A percentile compares a stretch with the other conserved stretches of the same genome.
Evolutionary conservation across 768 basidiomycete species (phyloP).

Genomic region (Lanmaoa pseudosensibilis): DNA sequence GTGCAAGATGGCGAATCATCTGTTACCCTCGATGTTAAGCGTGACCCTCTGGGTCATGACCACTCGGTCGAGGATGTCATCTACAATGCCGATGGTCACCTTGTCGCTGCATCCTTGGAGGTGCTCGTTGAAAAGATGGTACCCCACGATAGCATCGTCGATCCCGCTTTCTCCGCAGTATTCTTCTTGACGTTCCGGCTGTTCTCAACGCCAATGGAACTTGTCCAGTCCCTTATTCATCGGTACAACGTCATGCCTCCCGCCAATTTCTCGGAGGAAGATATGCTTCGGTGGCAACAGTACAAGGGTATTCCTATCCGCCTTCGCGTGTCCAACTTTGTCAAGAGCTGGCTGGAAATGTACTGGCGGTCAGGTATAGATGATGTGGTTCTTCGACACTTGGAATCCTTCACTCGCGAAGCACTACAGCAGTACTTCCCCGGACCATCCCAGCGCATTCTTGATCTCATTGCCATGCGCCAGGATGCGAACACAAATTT

Average conservation of each 20-base stretch:
- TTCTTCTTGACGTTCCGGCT: slow-evolving; percentile 97
- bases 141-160: slow-evolving; percentile 88
- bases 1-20: slow-evolving; percentile 51
- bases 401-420: slow-evolving; percentile 62
- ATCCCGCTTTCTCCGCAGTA: slow-evolving; percentile 80
- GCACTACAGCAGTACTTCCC: slow-evolving; percentile 64
- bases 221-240: slow-evolving; percentile 73
- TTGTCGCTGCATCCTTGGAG: slow-evolving; percentile 86
- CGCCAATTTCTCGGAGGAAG: slow-evolving; percentile 52
- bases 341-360: slow-evolving; percentile 91
- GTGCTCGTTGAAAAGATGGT: slow-evolving; percentile 98
- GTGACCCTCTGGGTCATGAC: slow-evolving; percentile 60
- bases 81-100: slow-evolving; percentile 85
- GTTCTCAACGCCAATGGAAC: slow-evolving; percentile 75
- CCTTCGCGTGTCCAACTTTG: slow-evolving; percentile 85
- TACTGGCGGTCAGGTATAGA: slow-evolving; percentile 86
- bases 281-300: slow-evolving; percentile 77
- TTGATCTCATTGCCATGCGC: slow-evolving; percentile 63
- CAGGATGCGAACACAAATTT: slow-evolving; percentile 46
- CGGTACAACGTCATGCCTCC: slow-evolving; percentile 84
- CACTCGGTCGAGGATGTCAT: slow-evolving; percentile 82
- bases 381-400: slow-evolving; percentile 54
- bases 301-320: slow-evolving; percentile 88
- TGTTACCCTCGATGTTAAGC: slow-evolving; percentile 41
- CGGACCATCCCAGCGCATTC: slow-evolving; percentile 68